A percentile compares a stretch with the other conserved stretches of the same genome.
These are phyloP conservation scores for Sclerotinia minor DNA, from an alignment of 2,329 filamentous ascomycete species.

Conservation along the genomic window DNA sequence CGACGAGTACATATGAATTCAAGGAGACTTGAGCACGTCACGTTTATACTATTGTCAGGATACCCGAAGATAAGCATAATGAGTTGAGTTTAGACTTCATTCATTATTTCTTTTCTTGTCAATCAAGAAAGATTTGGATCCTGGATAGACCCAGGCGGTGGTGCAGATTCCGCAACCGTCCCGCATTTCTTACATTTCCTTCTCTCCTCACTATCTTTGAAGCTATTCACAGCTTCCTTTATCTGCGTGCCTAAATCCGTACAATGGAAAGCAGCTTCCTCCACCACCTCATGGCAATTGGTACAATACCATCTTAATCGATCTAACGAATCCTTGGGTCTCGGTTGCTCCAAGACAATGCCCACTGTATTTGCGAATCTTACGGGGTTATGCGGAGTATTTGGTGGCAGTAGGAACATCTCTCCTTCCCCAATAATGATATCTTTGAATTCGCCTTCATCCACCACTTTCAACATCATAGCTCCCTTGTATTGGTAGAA, in stretches of 20 bases:
- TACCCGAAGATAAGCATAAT: conserved; percentile 14
- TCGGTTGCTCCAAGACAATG: conserved; percentile 83
- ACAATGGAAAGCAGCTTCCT: conserved; percentile 85
- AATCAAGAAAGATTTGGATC: conserved; percentile 55
- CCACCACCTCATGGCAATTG: conserved; percentile 68
- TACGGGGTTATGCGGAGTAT: conserved; percentile 95
- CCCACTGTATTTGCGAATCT: conserved; percentile 93
- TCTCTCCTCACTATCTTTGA: conserved; percentile 67
- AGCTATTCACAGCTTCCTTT: conserved; percentile 83
- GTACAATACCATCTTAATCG: conserved; percentile 87
- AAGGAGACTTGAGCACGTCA: conserved; percentile 59
- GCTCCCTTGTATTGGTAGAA: conserved; percentile 95
- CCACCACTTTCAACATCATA: conserved; percentile 92
- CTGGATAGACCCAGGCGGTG: conserved; percentile 57
- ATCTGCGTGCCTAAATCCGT: conserved; percentile 92
- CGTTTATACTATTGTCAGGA: conserved; percentile 10
- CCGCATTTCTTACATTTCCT: conserved; percentile 80
- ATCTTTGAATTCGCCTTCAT: conserved; percentile 71
- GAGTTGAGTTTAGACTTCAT: not conserved
- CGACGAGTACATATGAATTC: conserved; percentile 75
- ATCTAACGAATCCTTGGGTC: conserved; percentile 70
- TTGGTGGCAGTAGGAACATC: conserved; percentile 88
- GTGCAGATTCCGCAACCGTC: conserved; percentile 68
- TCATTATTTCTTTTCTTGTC: conserved; percentile 1
- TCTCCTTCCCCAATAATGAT: conserved; percentile 89